phyloP scores from a whole-genome alignment of 2,329 filamentous ascomycete genomes.

The Aureobasidium sp. region DNA sequence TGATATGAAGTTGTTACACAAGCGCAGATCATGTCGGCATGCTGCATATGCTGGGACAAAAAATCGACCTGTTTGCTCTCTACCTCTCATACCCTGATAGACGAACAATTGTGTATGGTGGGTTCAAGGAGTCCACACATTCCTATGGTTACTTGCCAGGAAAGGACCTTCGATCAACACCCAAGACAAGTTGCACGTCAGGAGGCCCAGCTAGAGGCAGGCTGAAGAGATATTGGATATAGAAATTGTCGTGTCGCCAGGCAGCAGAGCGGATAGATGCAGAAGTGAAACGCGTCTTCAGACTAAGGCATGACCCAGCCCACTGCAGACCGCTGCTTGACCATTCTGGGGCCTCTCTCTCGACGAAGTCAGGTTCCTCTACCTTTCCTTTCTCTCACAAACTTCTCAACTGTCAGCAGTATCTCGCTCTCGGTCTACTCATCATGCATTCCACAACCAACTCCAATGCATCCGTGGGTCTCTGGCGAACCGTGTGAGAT shows the following conservation, averaged over 20 bases:
- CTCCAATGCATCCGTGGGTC: background rate
- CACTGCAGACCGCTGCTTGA: background rate
- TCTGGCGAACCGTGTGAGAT: background rate
- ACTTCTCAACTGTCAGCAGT: background rate
- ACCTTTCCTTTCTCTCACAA: background rate
- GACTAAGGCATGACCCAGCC: background rate
- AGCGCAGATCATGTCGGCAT: background rate
- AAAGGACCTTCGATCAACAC: background rate
- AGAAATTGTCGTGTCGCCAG: background rate
- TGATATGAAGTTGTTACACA: background rate
- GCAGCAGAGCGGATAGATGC: background rate
- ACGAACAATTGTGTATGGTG: too few species aligned
- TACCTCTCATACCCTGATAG: too few species aligned
- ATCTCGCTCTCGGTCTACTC: background rate
- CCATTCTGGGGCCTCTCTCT: background rate
- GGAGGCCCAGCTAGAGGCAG: background rate
- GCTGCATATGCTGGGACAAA: background rate
- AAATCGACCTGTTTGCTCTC: background rate
- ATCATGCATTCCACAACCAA: background rate
- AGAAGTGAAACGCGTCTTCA: background rate
- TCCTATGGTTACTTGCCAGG: background rate
- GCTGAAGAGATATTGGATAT: background rate
- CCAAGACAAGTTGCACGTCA: background rate
- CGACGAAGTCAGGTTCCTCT: background rate
- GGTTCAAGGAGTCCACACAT: too few species aligned